phyloP scores from a whole-genome alignment of 768 basidiomycete genomes.

The Clavaria fumosa region DNA sequence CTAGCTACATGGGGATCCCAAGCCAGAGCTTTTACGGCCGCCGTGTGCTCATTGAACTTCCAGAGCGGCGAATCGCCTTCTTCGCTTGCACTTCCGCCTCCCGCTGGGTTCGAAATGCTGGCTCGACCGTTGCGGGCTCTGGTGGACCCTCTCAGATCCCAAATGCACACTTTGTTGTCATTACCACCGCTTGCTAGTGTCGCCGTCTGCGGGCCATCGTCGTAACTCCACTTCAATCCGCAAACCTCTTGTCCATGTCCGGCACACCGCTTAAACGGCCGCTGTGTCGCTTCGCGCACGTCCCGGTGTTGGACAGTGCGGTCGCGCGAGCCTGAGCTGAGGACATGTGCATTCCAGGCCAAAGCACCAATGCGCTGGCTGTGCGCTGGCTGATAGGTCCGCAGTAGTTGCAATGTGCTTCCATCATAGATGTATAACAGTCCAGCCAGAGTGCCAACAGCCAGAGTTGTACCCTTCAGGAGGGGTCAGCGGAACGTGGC shows the following conservation, averaged over 20 bases:
- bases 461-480: slow-evolving; percentile 63
- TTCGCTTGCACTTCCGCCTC: slow-evolving; percentile 15
- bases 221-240: slow-evolving; percentile 80
- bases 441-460: slow-evolving; percentile 85
- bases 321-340: slow-evolving; percentile 87
- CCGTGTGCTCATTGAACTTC: slow-evolving; percentile 94
- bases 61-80: slow-evolving; percentile 56
- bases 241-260: slow-evolving; percentile 92
- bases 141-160: slow-evolving; percentile 69
- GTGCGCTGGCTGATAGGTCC: slow-evolving; percentile 80
- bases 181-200: slow-evolving; percentile 89
- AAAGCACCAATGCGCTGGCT: slow-evolving; percentile 81
- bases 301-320: slow-evolving; percentile 86
- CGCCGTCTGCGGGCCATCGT: slow-evolving; percentile 21
- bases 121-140: slow-evolving; percentile 22
- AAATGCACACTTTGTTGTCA: slow-evolving; percentile 97
- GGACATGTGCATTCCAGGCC: slow-evolving; percentile 81
- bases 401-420: slow-evolving; percentile 49
- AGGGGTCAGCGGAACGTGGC: background rate
- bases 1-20: slow-evolving; percentile 95
- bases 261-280: slow-evolving; percentile 55
- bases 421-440: slow-evolving; percentile 91
- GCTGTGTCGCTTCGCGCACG: slow-evolving; percentile 51
- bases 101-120: slow-evolving; percentile 13
- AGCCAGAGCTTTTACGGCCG: slow-evolving; percentile 94